phyloP scores from a whole-genome alignment of 495 filamentous ascomycete genomes.

The Filosporella fistucella region DNA sequence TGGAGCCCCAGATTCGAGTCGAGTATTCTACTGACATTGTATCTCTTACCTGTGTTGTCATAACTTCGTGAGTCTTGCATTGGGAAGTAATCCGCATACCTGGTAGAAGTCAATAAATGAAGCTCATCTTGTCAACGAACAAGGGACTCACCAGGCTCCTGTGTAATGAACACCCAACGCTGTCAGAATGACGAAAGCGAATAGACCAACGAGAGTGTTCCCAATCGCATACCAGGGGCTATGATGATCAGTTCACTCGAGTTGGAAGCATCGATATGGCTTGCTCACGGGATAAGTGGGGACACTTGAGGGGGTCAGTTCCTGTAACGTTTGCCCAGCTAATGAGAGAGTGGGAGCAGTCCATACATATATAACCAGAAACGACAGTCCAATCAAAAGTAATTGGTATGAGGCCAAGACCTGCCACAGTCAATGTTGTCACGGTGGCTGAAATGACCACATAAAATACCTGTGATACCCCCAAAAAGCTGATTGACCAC shows the following conservation, averaged over 20 bases:
- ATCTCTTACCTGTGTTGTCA: slow-evolving; percentile 53
- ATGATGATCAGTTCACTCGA: background rate
- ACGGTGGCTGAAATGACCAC: slow-evolving; percentile 8
- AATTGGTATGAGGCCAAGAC: slow-evolving; percentile 42
- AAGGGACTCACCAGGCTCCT: slow-evolving; percentile 38
- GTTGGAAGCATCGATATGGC: background rate
- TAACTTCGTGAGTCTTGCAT: slow-evolving; percentile 54
- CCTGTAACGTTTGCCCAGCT: no score
- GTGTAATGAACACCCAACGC: slow-evolving; percentile 51
- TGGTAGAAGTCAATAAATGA: background rate
- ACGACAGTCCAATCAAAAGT: slow-evolving; percentile 58
- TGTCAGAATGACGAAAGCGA: slow-evolving; percentile 43
- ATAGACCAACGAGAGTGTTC: slow-evolving; percentile 57
- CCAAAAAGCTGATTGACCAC: slow-evolving; percentile 70
- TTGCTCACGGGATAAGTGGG: background rate
- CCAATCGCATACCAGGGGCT: slow-evolving; percentile 43
- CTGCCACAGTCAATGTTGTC: background rate
- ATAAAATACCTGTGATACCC: slow-evolving; percentile 50
- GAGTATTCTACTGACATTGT: slow-evolving; percentile 51
- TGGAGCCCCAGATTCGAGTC: slow-evolving; percentile 44
- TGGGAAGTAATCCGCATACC: slow-evolving; percentile 41
- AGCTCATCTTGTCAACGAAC: background rate
- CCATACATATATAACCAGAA: slow-evolving; percentile 36
- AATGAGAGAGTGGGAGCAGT: slow-evolving; percentile 33
- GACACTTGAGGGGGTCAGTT: slow-evolving; percentile 41